Conservation (phyloP, 306 rosid genomes). For the Vigna reflexopilosa region DNA sequence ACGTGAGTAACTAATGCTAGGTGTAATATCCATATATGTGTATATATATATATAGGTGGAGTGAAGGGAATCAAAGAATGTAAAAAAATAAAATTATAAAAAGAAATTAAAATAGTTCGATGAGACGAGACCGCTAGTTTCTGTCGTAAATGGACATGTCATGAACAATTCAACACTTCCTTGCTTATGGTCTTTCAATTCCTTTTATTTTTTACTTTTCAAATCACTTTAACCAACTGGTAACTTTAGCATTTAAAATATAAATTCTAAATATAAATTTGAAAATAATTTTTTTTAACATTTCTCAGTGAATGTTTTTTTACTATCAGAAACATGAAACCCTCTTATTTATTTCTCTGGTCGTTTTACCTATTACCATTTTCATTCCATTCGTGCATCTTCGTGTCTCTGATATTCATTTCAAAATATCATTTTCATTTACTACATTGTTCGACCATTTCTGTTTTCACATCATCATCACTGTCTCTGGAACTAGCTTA, state of each 20-base stretch:
- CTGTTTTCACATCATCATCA: neutral
- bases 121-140: neutral
- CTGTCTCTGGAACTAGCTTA: neutral
- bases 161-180: constrained; percentile 18
- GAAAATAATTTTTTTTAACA: too few species aligned
- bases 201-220: neutral
- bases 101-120: neutral
- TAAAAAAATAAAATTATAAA: neutral
- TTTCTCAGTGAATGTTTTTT: too few species aligned
- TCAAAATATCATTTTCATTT: constrained; percentile 5
- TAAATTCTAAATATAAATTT: too few species aligned
- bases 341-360: too few species aligned
- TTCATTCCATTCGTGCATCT: neutral
- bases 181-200: neutral
- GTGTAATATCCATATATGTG: neutral
- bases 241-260: too few species aligned
- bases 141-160: constrained; percentile 3
- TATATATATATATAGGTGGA: neutral
- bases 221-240: neutral
- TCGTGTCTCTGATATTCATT: neutral
- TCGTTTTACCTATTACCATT: neutral
- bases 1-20: constrained; percentile 27
- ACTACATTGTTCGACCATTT: constrained; percentile 12
- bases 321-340: too few species aligned
- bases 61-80: constrained; percentile 38